Evolutionary conservation across 2,329 filamentous ascomycete species (phyloP).

Genomic region (Nigrograna mackinnonii): DNA sequence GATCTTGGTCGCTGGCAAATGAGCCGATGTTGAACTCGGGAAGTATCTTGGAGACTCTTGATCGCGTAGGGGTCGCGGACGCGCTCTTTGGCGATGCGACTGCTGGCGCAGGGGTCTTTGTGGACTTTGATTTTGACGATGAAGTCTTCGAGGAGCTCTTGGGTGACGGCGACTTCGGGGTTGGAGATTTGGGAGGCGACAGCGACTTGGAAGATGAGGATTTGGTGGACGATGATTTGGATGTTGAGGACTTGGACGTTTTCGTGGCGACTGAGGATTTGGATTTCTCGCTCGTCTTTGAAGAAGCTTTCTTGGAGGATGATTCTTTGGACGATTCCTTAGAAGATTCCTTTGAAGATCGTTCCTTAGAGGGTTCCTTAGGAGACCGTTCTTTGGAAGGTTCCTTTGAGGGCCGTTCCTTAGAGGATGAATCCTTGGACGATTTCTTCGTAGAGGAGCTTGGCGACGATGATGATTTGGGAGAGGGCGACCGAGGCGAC

Average conservation of each 20-base stretch:
- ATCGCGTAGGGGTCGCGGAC: constrained; percentile 2
- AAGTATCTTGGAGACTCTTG: neutral
- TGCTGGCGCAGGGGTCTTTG: too few species aligned
- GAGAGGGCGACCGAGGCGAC: too few species aligned
- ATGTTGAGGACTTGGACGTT: too few species aligned
- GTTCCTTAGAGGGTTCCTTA: constrained; percentile 7
- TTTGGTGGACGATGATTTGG: too few species aligned
- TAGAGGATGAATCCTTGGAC: constrained; percentile 5
- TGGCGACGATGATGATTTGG: too few species aligned
- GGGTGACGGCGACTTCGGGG: too few species aligned
- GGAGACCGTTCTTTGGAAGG: constrained; percentile 8
- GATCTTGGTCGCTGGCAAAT: constrained; percentile 5
- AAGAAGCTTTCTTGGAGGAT: constrained; percentile 6
- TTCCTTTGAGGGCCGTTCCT: constrained; percentile 11
- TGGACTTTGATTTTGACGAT: too few species aligned
- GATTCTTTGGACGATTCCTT: constrained; percentile 6
- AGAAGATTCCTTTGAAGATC: constrained; percentile 3
- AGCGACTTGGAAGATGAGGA: too few species aligned
- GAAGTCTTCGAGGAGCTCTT: too few species aligned
- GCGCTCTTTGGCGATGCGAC: constrained; percentile 4
- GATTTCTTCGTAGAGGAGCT: too few species aligned
- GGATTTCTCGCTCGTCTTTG: constrained; percentile 7
- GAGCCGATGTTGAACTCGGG: constrained; percentile 1
- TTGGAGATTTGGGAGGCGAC: too few species aligned
- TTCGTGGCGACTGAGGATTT: too few species aligned